Evolutionary conservation across 2,329 filamentous ascomycete species (phyloP).

Genomic region (Trichoderma cornu-damae): DNA sequence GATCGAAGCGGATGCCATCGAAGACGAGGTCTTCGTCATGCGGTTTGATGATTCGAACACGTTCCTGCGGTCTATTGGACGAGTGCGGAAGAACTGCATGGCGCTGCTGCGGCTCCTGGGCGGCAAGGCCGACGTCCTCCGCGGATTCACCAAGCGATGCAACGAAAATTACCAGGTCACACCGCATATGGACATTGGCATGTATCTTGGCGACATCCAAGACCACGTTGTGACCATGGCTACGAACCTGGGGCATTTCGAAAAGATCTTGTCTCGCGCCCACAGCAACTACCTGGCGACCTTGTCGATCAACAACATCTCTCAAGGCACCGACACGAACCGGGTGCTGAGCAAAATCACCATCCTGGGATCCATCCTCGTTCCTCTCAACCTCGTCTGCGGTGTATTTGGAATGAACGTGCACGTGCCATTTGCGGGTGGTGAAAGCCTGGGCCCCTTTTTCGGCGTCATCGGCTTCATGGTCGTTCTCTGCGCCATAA

Average conservation of each 20-base stretch:
- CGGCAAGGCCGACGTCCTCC: slow-evolving; percentile 97
- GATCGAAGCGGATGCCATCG: slow-evolving; percentile 82
- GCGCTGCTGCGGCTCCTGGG: slow-evolving; percentile 86
- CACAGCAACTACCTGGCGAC: slow-evolving; percentile 97
- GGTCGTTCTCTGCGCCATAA: slow-evolving; percentile 45
- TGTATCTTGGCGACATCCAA: slow-evolving; percentile 96
- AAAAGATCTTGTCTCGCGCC: slow-evolving; percentile 91
- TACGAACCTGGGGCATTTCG: slow-evolving; percentile 89
- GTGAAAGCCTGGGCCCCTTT: slow-evolving; percentile 51
- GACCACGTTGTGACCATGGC: slow-evolving; percentile 99
- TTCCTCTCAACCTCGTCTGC: slow-evolving; percentile 89
- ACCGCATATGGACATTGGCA: slow-evolving; percentile 89
- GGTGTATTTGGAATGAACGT: slow-evolving; percentile 89
- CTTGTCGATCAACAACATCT: slow-evolving; percentile 84
- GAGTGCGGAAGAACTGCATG: slow-evolving; percentile 91
- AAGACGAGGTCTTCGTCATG: slow-evolving; percentile 91
- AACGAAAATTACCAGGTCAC: slow-evolving; percentile 96
- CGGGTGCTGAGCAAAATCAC: slow-evolving; percentile 92
- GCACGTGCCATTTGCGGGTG: slow-evolving; percentile 56
- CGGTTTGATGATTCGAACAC: slow-evolving; percentile 82
- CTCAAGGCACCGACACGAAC: slow-evolving; percentile 83
- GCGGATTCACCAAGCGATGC: slow-evolving; percentile 96
- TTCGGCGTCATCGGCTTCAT: slow-evolving; percentile 50
- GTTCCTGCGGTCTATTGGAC: slow-evolving; percentile 83
- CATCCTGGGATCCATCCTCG: slow-evolving; percentile 87